Evolutionary conservation across 148 eudicot genomes (phyloP).

Genomic region (Camellia lanceoleosa): DNA sequence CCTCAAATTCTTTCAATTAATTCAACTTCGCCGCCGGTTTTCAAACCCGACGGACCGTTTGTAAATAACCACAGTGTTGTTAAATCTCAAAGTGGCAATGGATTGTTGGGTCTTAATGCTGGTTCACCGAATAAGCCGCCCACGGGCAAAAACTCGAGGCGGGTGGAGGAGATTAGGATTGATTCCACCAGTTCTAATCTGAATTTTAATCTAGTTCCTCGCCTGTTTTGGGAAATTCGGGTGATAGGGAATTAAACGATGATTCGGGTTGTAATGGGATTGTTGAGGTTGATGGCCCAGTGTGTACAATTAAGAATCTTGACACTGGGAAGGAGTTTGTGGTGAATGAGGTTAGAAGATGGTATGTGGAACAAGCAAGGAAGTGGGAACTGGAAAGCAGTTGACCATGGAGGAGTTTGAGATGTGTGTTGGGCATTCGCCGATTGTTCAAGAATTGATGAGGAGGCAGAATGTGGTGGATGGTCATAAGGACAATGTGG

Average conservation of each 20-base stretch:
- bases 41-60: constrained; percentile 20
- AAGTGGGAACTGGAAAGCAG: constrained; percentile 81
- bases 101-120: constrained; percentile 11
- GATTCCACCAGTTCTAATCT: constrained; percentile 12
- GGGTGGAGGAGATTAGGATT: constrained; percentile 28
- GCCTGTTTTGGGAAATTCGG: constrained; percentile 6
- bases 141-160: constrained; percentile 26
- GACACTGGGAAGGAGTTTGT: constrained; percentile 93
- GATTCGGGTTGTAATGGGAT: constrained; percentile 30
- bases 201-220: constrained; percentile 13
- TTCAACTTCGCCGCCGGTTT: constrained; percentile 27
- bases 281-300: constrained; percentile 24
- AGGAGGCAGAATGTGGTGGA: constrained; percentile 84
- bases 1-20: constrained; percentile 36
- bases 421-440: constrained; percentile 82
- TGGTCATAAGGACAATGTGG: constrained; percentile 28
- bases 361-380: constrained; percentile 79
- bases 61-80: constrained; percentile 44
- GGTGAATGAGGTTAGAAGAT: constrained; percentile 79
- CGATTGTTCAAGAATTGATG: constrained; percentile 89
- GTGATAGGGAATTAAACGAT: constrained; percentile 15
- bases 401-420: constrained; percentile 92
- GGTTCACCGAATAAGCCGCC: constrained; percentile 46
- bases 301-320: constrained; percentile 74
- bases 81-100: constrained; percentile 27